These are phyloP conservation scores for Vitis amurensis DNA, from an alignment of 164 flowering plant species.

Conservation along the genomic window DNA sequence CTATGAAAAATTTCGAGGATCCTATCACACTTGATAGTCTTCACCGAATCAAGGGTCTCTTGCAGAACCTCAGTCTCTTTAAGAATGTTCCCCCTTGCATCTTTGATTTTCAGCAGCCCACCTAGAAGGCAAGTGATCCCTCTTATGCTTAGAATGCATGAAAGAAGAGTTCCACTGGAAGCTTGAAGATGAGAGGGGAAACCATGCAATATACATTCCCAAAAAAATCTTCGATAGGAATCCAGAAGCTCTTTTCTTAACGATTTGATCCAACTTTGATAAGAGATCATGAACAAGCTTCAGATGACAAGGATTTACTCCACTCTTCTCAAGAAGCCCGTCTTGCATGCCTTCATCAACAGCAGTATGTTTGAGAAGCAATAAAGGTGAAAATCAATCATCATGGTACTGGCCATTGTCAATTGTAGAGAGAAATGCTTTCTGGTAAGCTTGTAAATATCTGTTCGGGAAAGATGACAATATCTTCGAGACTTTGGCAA, in stretches of 20 bases:
- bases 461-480: slow-evolving; percentile 58
- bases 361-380: slow-evolving; percentile 64
- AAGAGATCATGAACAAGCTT: slow-evolving; percentile 51
- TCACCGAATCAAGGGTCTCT: slow-evolving; percentile 65
- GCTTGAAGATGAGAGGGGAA: slow-evolving; percentile 58
- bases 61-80: slow-evolving; percentile 41
- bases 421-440: slow-evolving; percentile 55
- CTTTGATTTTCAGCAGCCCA: slow-evolving; percentile 48
- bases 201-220: slow-evolving; percentile 79
- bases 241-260: slow-evolving; percentile 47
- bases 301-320: slow-evolving; percentile 31
- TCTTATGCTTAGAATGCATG: slow-evolving; percentile 64
- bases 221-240: slow-evolving; percentile 30
- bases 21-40: slow-evolving; percentile 66
- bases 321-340: slow-evolving; percentile 54
- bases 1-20: slow-evolving; percentile 59
- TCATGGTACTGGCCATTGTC: slow-evolving; percentile 21
- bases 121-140: slow-evolving; percentile 48
- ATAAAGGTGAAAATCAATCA: slow-evolving; percentile 41
- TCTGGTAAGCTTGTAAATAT: slow-evolving; percentile 51
- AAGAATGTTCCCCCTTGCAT: slow-evolving; percentile 21
- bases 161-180: slow-evolving; percentile 65
- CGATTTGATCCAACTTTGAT: slow-evolving; percentile 41
- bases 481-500: slow-evolving; percentile 36
- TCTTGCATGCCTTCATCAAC: slow-evolving; percentile 49